A percentile compares a stretch with the other conserved stretches of the same genome.
Conservation (phyloP, 164 flowering plant species). For the Tetracentron sinense region DNA sequence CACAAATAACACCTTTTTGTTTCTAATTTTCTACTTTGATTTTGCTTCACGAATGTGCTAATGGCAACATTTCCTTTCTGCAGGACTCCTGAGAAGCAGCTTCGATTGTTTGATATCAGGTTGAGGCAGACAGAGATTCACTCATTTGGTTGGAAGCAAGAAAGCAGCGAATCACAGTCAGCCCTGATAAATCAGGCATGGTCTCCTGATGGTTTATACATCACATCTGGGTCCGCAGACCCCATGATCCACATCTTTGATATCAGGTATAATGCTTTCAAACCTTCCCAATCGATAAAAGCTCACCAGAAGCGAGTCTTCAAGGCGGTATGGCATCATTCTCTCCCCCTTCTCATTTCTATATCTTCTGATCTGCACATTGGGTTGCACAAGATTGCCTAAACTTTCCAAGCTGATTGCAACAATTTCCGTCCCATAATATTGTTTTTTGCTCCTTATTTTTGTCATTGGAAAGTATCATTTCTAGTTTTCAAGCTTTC, state of each 20-base stretch:
- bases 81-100: constrained; percentile 79
- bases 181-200: constrained; percentile 92
- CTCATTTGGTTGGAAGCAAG: constrained; percentile 89
- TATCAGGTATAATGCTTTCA: constrained; percentile 60
- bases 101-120: constrained; percentile 75
- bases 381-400: constrained; percentile 65
- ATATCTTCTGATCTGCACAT: constrained; percentile 84
- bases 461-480: not conserved
- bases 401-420: not conserved
- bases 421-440: not conserved
- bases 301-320: constrained; percentile 94
- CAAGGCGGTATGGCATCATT: constrained; percentile 79
- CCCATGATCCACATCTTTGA: constrained; percentile 87
- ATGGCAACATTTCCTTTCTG: constrained; percentile 7
- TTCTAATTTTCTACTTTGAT: not conserved
- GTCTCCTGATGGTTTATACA: constrained; percentile 86
- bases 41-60: not conserved
- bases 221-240: constrained; percentile 87
- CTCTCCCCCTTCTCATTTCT: constrained; percentile 76
- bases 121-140: constrained; percentile 70
- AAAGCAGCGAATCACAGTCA: constrained; percentile 88
- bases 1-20: not conserved
- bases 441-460: not conserved
- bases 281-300: constrained; percentile 74
- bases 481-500: not conserved